Evolutionary conservation across 2,329 filamentous ascomycete species (phyloP).

Genomic region (Trichoderma guizhouense): DNA sequence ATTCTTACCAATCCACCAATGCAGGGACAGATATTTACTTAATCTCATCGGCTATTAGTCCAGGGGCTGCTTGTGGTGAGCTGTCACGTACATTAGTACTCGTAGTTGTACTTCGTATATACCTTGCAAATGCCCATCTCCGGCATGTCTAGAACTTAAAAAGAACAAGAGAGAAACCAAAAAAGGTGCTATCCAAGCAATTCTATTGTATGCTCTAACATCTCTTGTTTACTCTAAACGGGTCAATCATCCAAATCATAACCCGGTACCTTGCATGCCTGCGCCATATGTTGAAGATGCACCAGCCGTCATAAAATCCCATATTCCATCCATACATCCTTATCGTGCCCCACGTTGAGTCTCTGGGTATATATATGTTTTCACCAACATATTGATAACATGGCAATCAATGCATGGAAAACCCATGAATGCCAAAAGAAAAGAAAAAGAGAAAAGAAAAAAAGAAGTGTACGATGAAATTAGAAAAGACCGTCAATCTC

Average conservation of each 20-base stretch:
- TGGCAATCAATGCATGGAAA: neutral
- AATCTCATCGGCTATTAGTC: neutral
- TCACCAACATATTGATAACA: neutral
- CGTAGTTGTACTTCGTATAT: neutral
- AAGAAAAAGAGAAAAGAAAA: neutral
- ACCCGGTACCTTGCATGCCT: constrained; percentile 8
- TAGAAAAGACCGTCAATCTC: constrained; percentile 90
- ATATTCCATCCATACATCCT: constrained; percentile 11
- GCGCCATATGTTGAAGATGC: constrained; percentile 21
- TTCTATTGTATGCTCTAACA: constrained; percentile 5
- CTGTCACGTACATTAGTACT: neutral
- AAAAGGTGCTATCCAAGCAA: neutral
- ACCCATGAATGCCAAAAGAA: neutral
- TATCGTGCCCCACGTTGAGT: constrained; percentile 18
- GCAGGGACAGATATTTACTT: neutral
- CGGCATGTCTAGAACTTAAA: neutral
- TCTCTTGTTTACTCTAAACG: constrained; percentile 11
- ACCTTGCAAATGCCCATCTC: neutral
- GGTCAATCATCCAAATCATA: neutral
- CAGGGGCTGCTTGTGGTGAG: neutral
- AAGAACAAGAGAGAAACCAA: neutral
- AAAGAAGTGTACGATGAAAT: neutral
- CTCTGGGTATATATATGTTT: constrained; percentile 11
- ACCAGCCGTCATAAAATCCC: constrained; percentile 9
- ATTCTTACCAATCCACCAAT: neutral